Evolutionary conservation across 1,284 basidiomycete species (phyloP), one percentile per base, ranked within the genome.

Genomic region (Rhodotorula sp.): DNA sequence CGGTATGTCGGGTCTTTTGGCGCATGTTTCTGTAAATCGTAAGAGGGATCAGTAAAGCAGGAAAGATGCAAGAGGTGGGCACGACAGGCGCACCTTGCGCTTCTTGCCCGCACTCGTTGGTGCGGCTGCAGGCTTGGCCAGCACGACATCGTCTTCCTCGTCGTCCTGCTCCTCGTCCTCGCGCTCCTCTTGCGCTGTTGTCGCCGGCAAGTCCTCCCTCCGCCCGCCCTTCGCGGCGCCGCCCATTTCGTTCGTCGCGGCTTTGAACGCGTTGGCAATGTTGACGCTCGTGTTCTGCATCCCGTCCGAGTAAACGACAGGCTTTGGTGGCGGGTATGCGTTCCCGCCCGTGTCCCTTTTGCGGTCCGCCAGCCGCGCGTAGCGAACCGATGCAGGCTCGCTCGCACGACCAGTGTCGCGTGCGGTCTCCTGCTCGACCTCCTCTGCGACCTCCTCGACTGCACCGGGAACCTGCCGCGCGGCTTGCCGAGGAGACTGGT

Each of bases 191-290:
- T 64, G 44, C 1, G 52, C 66, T 17, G 54, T 60, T 0, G 63
- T 12, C 59, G 67, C 61, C 19, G 60, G 56, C 50, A 62, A 69
- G 42, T 52, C 64, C 61, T 70, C 73, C 62, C 55, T 72, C 44
- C 70, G 60, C 21, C 66, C 66, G 1, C 64, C 74, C 0, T 49
- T 61, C n/a, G 55, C 45, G 1, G 71, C 58, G 7, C 55, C 52
- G 4, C 72, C 69, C 5, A 45, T 48, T 41, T 62, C 72, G n/a
- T 62, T 65, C 57, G 66, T 73, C 17, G 78, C 77, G 25, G 72
- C 59, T 74, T 85, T 83, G 78, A 93, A 90, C 41, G 91, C 91
- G 77, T 87, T 86, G 42, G 91, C 91, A 78, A 92, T 88, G 80
- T 91, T 90, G 64, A 93, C 91, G 53, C 89, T 88, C 59, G 91